phyloP scores from a whole-genome alignment of 805 yeast species.

The Yamadazyma endophytica region DNA sequence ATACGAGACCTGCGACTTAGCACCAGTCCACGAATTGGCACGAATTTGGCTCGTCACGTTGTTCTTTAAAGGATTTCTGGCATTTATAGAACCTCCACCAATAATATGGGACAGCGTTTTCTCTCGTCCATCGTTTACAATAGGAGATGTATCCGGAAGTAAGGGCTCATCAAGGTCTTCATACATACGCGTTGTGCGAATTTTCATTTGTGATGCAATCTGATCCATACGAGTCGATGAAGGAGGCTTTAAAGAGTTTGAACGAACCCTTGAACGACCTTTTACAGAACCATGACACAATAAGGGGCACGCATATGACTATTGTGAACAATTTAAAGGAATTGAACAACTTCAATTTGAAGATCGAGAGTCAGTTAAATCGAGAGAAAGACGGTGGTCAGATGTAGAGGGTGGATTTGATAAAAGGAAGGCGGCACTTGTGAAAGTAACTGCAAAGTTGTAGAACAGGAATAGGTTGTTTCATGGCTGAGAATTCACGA shows the following conservation, averaged over 20 bases:
- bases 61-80: neutral
- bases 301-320: constrained; percentile 22
- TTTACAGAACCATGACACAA: constrained; percentile 23
- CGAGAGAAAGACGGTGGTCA: no score
- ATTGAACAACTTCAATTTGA: constrained; percentile 12
- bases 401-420: no score
- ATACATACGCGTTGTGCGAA: neutral
- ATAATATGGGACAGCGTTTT: neutral
- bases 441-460: no score
- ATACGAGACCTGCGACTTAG: no score
- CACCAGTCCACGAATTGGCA: no score
- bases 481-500: no score
- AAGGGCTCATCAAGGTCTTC: neutral
- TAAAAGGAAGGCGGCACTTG: no score
- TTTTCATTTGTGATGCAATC: no score
- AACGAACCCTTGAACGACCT: constrained; percentile 22
- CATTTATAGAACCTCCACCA: neutral
- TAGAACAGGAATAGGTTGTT: no score
- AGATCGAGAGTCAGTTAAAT: no score
- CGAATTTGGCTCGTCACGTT: neutral
- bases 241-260: constrained; percentile 18
- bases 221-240: constrained; percentile 24
- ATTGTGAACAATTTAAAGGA: constrained; percentile 22
- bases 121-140: no score
- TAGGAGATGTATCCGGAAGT: neutral